Conservation (phyloP, 176 grass and related monocot genomes). For the Secale cereale region DNA sequence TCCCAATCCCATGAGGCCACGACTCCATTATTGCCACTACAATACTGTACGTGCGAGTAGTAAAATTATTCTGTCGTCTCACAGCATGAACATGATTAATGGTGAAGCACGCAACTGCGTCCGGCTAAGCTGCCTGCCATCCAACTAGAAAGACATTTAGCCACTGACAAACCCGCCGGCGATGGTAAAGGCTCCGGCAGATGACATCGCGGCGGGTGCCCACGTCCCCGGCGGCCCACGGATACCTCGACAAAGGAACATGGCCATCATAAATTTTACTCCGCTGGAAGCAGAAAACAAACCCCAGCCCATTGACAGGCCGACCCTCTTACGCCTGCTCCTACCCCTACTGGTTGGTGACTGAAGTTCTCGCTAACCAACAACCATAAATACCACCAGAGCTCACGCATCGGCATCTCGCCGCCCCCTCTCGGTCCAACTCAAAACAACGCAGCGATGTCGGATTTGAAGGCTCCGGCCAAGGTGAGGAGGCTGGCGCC, state of each 20-base stretch:
- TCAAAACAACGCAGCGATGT: not conserved
- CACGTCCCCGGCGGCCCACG: not conserved
- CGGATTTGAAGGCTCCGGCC: not conserved
- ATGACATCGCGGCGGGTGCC: not conserved
- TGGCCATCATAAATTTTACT: not conserved
- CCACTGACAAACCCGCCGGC: not conserved
- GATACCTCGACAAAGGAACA: not conserved
- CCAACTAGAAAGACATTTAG: not conserved
- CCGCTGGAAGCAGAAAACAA: not conserved
- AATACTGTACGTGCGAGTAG: too few species aligned
- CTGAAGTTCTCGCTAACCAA: too few species aligned
- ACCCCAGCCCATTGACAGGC: not conserved
- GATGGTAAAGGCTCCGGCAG: not conserved
- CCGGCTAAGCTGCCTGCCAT: not conserved
- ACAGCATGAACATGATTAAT: not conserved
- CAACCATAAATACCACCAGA: not conserved
- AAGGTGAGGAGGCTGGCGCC: constrained; percentile 24
- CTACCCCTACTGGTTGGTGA: not conserved
- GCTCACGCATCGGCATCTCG: not conserved
- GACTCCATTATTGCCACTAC: not conserved
- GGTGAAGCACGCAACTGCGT: not conserved
- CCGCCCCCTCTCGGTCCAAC: not conserved
- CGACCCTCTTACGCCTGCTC: not conserved
- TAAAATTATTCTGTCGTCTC: not conserved
- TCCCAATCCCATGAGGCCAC: not conserved